Evolutionary conservation across 352 stramenopile species (phyloP).

Genomic region (Globisporangium yorkense): DNA sequence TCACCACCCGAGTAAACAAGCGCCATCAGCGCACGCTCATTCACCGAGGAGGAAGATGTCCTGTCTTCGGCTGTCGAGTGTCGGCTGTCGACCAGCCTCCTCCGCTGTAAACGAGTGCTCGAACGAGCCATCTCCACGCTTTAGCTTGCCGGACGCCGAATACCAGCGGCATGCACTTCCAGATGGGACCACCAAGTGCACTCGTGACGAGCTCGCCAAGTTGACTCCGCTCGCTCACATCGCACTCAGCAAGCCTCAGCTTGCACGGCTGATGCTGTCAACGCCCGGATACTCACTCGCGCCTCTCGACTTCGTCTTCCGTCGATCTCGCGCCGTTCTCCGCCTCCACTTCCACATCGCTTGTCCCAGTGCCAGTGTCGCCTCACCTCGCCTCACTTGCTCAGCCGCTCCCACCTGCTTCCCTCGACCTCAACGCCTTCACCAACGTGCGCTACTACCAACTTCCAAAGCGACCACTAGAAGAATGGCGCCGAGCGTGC

Average conservation of each 20-base stretch:
- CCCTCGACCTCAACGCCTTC: not conserved
- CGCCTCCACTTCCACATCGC: not conserved
- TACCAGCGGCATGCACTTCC: not conserved
- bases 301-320: not conserved
- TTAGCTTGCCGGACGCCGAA: not conserved
- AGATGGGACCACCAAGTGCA: not conserved
- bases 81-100: no score
- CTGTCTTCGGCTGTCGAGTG: no score
- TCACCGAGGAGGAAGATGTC: not conserved
- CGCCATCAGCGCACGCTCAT: not conserved
- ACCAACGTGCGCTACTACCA: not conserved
- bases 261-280: not conserved
- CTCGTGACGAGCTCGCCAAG: not conserved
- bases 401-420: not conserved
- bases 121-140: no score
- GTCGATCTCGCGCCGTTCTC: not conserved
- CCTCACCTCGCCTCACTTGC: not conserved
- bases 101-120: no score
- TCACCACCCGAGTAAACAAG: not conserved
- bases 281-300: slow-evolving; percentile 1
- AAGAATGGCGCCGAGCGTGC: not conserved
- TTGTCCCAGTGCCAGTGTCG: slow-evolving; percentile 1
- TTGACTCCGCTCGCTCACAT: not conserved
- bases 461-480: not conserved
- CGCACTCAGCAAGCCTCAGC: not conserved